phyloP scores from a whole-genome alignment of 164 flowering plant species.

The Echeveria elegans region DNA sequence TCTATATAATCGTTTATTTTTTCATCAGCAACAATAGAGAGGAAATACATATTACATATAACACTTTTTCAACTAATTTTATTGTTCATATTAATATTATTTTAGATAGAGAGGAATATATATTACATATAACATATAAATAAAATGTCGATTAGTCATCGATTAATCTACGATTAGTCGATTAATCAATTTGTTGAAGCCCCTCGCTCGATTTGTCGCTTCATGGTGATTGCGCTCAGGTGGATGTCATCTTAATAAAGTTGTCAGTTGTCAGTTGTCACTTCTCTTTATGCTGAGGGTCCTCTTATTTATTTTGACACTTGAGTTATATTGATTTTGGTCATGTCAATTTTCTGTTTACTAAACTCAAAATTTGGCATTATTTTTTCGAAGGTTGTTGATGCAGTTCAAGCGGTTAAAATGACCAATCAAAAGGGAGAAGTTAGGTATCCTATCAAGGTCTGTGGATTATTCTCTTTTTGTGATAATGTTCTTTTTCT shows the following conservation, averaged over 20 bases:
- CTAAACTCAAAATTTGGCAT: not conserved
- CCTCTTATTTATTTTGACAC: not conserved
- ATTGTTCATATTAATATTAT: too few relatives aligned
- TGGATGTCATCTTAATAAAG: not conserved
- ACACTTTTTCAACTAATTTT: too few relatives aligned
- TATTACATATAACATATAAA: too few relatives aligned
- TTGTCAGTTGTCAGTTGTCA: not conserved
- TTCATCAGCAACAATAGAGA: too few relatives aligned
- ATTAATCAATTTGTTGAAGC: too few relatives aligned
- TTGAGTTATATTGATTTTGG: not conserved
- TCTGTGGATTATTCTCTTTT: conserved; percentile 11
- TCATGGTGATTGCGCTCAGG: not conserved
- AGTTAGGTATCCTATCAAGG: conserved; percentile 91
- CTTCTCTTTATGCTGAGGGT: not conserved
- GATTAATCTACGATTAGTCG: too few relatives aligned
- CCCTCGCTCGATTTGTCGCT: too few relatives aligned
- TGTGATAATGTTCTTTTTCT: too few relatives aligned
- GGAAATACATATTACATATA: too few relatives aligned
- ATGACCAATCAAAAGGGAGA: conserved; percentile 86
- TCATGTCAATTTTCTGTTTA: not conserved
- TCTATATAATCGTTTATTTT: too few relatives aligned
- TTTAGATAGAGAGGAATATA: too few relatives aligned
- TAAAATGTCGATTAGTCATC: too few relatives aligned
- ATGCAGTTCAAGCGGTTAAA: conserved; percentile 85
- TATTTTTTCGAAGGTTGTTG: conserved; percentile 57